Percentiles rank a stretch among this genome's conserved stretches.
These are phyloP conservation scores for Eucalyptus guilfoylei DNA, from an alignment of 345 rosid genomes.

Conservation along the genomic window DNA sequence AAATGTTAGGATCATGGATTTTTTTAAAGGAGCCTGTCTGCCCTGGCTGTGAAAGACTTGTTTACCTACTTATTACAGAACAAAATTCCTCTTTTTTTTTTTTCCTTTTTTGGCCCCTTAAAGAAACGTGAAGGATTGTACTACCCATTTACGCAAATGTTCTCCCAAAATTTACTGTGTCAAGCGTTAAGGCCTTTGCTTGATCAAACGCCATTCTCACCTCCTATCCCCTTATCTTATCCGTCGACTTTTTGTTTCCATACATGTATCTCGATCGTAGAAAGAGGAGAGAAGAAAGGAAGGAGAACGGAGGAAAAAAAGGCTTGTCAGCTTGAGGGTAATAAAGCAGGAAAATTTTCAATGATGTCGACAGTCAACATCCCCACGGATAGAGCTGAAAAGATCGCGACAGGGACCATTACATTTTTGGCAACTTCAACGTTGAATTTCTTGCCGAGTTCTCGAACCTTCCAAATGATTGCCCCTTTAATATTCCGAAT, in stretches of 20 bases:
- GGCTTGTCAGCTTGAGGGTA: neutral
- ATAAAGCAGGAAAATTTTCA: neutral
- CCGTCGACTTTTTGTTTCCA: neutral
- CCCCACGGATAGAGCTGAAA: no score
- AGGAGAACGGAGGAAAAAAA: neutral
- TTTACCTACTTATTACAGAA: no score
- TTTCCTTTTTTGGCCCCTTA: neutral
- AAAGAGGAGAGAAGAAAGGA: neutral
- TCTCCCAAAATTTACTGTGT: neutral
- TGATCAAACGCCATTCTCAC: neutral
- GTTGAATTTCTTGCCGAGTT: no score
- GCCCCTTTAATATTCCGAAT: neutral
- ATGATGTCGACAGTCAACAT: no score
- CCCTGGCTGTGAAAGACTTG: no score
- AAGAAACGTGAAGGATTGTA: neutral
- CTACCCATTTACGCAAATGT: neutral
- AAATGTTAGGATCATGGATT: no score
- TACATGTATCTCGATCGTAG: neutral
- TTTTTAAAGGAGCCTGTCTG: no score
- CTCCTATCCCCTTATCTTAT: neutral
- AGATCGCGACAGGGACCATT: neutral
- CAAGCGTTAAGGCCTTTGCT: neutral
- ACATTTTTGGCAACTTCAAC: neutral
- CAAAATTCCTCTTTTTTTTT: no score
- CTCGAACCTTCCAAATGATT: neutral